These are phyloP conservation scores for Russula brevipes DNA, from an alignment of 768 basidiomycete species.

Conservation along the genomic window DNA sequence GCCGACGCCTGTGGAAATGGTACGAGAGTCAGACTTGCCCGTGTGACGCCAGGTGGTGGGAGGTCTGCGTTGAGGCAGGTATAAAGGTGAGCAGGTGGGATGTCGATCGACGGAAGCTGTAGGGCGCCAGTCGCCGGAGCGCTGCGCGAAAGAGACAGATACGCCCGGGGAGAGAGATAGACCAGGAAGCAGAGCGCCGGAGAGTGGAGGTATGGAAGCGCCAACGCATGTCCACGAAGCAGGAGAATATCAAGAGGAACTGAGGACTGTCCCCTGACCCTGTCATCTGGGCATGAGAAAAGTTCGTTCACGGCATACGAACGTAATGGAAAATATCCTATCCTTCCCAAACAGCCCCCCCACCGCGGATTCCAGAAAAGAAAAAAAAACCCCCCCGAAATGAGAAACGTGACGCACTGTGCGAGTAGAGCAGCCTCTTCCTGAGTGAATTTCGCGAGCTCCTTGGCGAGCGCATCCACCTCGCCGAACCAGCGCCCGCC, in stretches of 20 bases:
- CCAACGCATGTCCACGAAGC: conserved; percentile 57
- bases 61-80: conserved; percentile 37
- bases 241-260: conserved; percentile 71
- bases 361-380: not conserved
- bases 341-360: not conserved
- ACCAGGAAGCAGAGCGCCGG: conserved; percentile 71
- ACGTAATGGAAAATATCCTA: not conserved
- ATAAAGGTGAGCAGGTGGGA: conserved; percentile 48
- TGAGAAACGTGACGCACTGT: conserved; percentile 37
- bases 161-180: conserved; percentile 62
- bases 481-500: conserved; percentile 75
- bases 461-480: conserved; percentile 48
- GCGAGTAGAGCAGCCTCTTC: conserved; percentile 51
- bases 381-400: conserved; percentile 13
- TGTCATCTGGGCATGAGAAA: conserved; percentile 8
- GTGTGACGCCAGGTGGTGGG: conserved; percentile 43
- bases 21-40: conserved; percentile 48
- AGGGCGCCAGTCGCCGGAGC: conserved; percentile 30
- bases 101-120: conserved; percentile 40
- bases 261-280: conserved; percentile 27
- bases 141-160: conserved; percentile 54
- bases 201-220: conserved; percentile 63
- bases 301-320: no score
- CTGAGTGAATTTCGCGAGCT: conserved; percentile 46
- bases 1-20: conserved; percentile 37